Percentiles rank a stretch among this genome's conserved stretches.
Evolutionary conservation across 306 rosid genomes (phyloP).

Genomic region (Begonia fuchsioides): DNA sequence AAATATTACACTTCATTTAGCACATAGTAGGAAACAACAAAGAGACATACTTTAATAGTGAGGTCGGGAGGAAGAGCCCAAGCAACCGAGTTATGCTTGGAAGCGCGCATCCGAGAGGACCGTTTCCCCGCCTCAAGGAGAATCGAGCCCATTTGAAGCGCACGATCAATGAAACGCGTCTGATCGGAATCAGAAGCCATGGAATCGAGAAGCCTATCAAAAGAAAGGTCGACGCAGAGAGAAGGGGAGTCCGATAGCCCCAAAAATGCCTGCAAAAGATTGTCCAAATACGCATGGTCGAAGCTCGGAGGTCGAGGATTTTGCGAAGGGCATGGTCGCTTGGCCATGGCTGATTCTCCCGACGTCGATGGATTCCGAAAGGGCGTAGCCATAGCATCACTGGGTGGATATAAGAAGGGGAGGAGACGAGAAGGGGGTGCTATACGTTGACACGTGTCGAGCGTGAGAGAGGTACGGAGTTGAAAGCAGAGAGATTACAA

Average conservation of each 20-base stretch:
- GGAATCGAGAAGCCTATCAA: constrained; percentile 65
- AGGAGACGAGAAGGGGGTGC: neutral
- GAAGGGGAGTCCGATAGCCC: constrained; percentile 38
- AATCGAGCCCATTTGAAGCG: constrained; percentile 44
- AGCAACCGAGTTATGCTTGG: constrained; percentile 56
- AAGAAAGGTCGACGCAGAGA: constrained; percentile 51
- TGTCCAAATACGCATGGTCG: constrained; percentile 15
- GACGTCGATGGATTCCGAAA: constrained; percentile 15
- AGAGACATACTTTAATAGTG: constrained; percentile 51
- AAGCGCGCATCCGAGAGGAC: constrained; percentile 65
- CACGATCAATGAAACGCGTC: constrained; percentile 69
- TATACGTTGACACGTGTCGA: no score
- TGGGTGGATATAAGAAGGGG: constrained; percentile 18
- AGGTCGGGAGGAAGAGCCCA: constrained; percentile 96
- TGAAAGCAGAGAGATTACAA: no score
- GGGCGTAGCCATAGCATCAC: constrained; percentile 46
- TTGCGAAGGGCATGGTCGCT: constrained; percentile 80
- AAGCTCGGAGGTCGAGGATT: constrained; percentile 39
- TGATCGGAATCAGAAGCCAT: constrained; percentile 44
- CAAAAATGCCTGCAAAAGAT: constrained; percentile 39
- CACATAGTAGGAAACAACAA: neutral
- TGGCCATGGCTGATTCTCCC: constrained; percentile 50
- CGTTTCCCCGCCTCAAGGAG: constrained; percentile 73
- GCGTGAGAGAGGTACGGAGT: no score
- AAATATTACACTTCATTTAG: no score